Percentiles rank a stretch among this genome's conserved stretches.
Conservation (phyloP, 164 flowering plant genomes). For the Vitis labrusca region DNA sequence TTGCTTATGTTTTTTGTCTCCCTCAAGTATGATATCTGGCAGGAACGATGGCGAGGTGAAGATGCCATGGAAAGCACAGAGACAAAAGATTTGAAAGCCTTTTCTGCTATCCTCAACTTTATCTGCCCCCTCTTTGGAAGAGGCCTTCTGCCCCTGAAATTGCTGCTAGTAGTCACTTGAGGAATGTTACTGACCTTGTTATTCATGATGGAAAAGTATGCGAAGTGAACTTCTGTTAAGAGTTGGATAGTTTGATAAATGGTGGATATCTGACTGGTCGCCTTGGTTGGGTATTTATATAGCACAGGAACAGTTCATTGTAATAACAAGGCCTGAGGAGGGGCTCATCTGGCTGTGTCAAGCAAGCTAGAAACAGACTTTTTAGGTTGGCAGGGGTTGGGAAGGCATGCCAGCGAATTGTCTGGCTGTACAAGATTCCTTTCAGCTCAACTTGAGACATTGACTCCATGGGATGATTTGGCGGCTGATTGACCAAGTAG, state of each 20-base stretch:
- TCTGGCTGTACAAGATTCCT: constrained; percentile 33
- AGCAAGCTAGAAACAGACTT: neutral
- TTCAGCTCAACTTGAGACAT: constrained; percentile 24
- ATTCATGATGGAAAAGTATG: constrained; percentile 21
- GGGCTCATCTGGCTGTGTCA: constrained; percentile 1
- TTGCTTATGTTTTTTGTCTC: constrained; percentile 1
- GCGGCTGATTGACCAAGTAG: constrained; percentile 1
- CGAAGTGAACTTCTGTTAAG: neutral
- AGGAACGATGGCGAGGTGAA: constrained; percentile 18
- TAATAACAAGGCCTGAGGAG: neutral
- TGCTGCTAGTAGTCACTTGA: constrained; percentile 17
- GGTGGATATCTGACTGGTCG: neutral
- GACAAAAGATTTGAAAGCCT: constrained; percentile 43
- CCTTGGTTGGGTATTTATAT: constrained; percentile 14
- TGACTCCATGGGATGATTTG: constrained; percentile 13
- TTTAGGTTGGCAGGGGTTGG: constrained; percentile 13
- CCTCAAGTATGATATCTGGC: constrained; percentile 7
- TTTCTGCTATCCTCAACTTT: constrained; percentile 54
- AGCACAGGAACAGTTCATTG: neutral
- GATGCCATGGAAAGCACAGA: constrained; percentile 40
- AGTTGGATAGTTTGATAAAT: constrained; percentile 1
- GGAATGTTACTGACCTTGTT: constrained; percentile 29
- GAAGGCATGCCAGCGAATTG: constrained; percentile 38
- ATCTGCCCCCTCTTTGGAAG: constrained; percentile 60
- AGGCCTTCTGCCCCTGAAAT: constrained; percentile 24